These are phyloP conservation scores for Colletotrichum sp. DNA, from an alignment of 2,329 filamentous ascomycete species.

Conservation along the genomic window DNA sequence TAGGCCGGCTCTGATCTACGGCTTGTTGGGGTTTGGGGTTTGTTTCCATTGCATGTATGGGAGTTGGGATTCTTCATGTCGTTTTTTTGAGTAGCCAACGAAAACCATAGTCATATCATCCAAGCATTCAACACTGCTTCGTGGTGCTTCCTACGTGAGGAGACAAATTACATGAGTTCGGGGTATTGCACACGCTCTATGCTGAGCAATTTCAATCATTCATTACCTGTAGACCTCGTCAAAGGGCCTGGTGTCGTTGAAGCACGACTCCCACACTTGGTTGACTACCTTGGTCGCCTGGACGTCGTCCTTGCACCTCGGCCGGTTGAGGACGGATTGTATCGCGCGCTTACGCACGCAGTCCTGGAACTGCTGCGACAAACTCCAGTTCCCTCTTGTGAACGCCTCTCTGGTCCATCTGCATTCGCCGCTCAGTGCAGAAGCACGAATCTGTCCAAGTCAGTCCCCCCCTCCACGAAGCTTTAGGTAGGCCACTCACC, in stretches of 20 bases:
- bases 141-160: background rate
- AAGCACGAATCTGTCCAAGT: constrained; percentile 78
- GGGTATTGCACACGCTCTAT: constrained; percentile 26
- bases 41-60: constrained; percentile 30
- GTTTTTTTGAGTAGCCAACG: constrained; percentile 9
- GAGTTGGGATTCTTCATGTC: constrained; percentile 21
- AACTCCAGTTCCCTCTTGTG: constrained; percentile 81
- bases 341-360: constrained; percentile 86
- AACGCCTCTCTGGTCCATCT: constrained; percentile 88
- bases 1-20: constrained; percentile 21
- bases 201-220: background rate
- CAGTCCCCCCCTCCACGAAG: background rate
- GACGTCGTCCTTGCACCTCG: constrained; percentile 81
- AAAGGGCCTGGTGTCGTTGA: constrained; percentile 91
- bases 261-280: constrained; percentile 99
- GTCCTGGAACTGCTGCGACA: constrained; percentile 92
- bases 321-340: constrained; percentile 77
- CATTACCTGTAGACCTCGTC: constrained; percentile 88
- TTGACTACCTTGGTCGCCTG: constrained; percentile 90
- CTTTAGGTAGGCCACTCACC: constrained; percentile 49
- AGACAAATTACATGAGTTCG: constrained; percentile 12
- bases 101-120: constrained; percentile 10
- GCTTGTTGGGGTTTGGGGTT: constrained; percentile 14
- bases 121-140: background rate
- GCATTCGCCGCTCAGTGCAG: constrained; percentile 92